Base-by-base conservation (phyloP, 768 basidiomycete genomes). In the Russula dissimulans region DNA sequence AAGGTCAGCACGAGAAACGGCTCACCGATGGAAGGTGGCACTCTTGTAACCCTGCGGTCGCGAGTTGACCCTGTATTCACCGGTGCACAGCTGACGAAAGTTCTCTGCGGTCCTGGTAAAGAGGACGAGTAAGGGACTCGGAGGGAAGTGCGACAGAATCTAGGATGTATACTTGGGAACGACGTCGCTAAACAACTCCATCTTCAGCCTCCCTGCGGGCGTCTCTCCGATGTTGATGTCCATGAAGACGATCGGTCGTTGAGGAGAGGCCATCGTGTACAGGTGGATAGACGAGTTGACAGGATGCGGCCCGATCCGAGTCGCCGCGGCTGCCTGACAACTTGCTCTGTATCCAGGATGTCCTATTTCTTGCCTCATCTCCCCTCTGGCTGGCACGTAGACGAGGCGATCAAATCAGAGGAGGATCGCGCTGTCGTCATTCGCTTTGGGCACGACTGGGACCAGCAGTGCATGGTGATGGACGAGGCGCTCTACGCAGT, bases 331-430 rank as follows among this genome's bases (percentile, higher is more conserved):
- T 29, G 18, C 44, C 12, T 39, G n/a, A 11, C n/a, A n/a, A 10
- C 31, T 43, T 38, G 26, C 44, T 42, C 26, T 4, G 26, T 17
- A 18, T 22, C 46, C 44, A 63, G 45, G 57, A 93, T 94, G 91
- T 92, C 91, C 14, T 93, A 92, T 73, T 91, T 92, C 70, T 82
- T 93, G 12, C 89, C 90, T 0, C 90, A 93, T 68, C 79, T 94
- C 4, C 89, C 87, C 0, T 90, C 89, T 67, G 91, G 94, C 42
- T 97, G 95, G 95, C 97, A 99, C 70, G 97, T 99, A 62, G 97
- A 99, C 70, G 95, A 97, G 71, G 93, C 97, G 8, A 98, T 99
- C 73, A 91, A 97, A 66, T 95, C 92, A 0, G 97, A 99, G 72
- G 97, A 99, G 71, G 93, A 97, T 68, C 82, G 97, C 45, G 82